Evolutionary conservation across 148 eudicot species (phyloP).

Genomic region (Camellia japonica): DNA sequence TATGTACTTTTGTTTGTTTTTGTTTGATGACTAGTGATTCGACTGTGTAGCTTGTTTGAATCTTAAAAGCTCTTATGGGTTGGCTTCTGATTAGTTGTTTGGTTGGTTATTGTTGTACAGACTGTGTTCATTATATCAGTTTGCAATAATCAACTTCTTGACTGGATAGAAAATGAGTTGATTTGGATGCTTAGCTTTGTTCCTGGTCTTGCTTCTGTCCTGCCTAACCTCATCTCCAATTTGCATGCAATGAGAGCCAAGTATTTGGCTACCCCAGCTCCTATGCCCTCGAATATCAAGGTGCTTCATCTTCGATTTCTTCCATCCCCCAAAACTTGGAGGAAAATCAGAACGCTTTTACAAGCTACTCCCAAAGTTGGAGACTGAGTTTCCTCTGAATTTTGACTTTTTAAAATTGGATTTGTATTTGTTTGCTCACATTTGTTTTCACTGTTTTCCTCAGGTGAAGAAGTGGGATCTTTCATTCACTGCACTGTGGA

Average conservation of each 20-base stretch:
- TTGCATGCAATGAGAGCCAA: conserved; percentile 78
- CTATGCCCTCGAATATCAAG: conserved; percentile 56
- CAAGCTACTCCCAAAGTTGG: neutral
- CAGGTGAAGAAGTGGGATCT: conserved; percentile 26
- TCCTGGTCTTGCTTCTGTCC: conserved; percentile 64
- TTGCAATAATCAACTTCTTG: conserved; percentile 93
- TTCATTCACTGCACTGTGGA: conserved; percentile 24
- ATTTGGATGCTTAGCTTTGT: conserved; percentile 77
- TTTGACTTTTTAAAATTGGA: neutral
- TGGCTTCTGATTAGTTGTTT: conserved; percentile 7
- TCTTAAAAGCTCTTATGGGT: neutral
- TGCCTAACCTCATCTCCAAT: conserved; percentile 62
- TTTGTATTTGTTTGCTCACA: neutral
- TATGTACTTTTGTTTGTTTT: neutral
- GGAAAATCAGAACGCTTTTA: neutral
- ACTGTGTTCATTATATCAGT: conserved; percentile 85
- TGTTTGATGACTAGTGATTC: neutral
- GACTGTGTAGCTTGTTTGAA: neutral
- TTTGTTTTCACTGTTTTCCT: neutral
- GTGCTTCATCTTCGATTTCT: conserved; percentile 26
- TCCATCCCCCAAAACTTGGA: too few relatives aligned
- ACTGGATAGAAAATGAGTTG: conserved; percentile 91
- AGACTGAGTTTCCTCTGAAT: neutral
- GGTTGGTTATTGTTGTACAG: conserved; percentile 40
- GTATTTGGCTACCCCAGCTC: conserved; percentile 66